Evolutionary conservation across 1,284 basidiomycete species (phyloP), one percentile per base, ranked within the genome.

Genomic region (Sanghuangporus baumii): DNA sequence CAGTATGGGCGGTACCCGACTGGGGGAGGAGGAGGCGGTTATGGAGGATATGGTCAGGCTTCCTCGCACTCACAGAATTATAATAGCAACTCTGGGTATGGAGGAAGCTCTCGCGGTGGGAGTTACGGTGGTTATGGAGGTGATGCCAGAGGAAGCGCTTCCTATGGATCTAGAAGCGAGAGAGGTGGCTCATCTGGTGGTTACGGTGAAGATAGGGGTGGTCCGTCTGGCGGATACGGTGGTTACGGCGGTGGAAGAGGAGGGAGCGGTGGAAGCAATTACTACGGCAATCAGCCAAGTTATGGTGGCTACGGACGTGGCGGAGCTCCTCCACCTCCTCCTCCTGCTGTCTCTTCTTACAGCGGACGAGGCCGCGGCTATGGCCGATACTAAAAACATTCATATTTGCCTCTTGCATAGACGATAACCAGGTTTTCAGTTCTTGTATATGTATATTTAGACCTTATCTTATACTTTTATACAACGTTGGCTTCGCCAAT

Each of bases 111-210:
- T 41, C 58, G 57, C 31, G 64, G 63, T 38, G 43, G 43, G 16
- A 71, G 71, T 16, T 74, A 76, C 66, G 72, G 66, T 11, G 68
- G 68, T 61, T 71, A 72, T 51, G 74, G 75, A 51, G 69, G 77
- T 61, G 74, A 64, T 9, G 78, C 59, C 66, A 78, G 70, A 36
- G 66, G 61, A 61, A 67, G 68, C 8, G 62, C 61, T 20, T 68
- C 66, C 12, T 63, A 57, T 54, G 66, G 60, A 6, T 59, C 59
- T 41, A 65, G 67, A 20, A 61, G 61, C 18, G 56, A 62, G 36
- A 57, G 62, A 37, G 66, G 67, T 47, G 48, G 60, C 43, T 63
- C 60, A 51, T 54, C 58, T 59, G 64, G 60, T 52, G 66, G 59
- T n/a, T 57, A 64, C 38, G 65, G 65, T 18, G 63, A 60, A 11